Base-by-base conservation (phyloP, 2,329 filamentous ascomycete genomes). In the Phaeosphaeria sp. region DNA sequence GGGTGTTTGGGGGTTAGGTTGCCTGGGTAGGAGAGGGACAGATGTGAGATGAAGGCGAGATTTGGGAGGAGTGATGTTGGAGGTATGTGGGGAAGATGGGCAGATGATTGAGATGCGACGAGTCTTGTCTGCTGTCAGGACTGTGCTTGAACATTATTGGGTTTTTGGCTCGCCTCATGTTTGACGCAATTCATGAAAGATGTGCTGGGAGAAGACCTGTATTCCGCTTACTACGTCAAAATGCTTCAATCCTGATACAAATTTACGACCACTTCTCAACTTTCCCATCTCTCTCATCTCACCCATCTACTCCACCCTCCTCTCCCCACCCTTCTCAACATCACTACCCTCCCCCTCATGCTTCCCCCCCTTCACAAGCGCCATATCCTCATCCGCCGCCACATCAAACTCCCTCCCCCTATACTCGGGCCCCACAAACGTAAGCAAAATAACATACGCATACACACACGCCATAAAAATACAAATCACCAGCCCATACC, bases 381-480 rank as follows among this genome's bases (percentile, higher is more conserved):
- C 68, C 73, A 77, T 64, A 60, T 78, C 75, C 42, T 64, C 61
- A 61, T 78, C 75, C 9, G 67, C 67, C 22, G 62, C 67, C 3
- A 70, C 75, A 53, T 75, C 69, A 40, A 78, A 73, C 22, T 66
- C 58, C 47, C 66, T 60, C 0, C 72, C 71, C 60, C 80, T 74
- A 74, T 80, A 72, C 71, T 85, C 83, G 0, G 83, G 83, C 5
- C 90, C 90, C 2, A 91, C 44, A 9, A 91, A 74, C 0, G 88
- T 89, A 53, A 92, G 72, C 2, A 88, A 8, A 58, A 89, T 86
- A 5, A 83, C 79, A 71, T 88, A 89, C 1, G 79, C 84, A 66
- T 82, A 96, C 1, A 96, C 92, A 65, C 89, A 92, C 1, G 84
- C 93, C 90, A 97, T 93, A 78, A 97, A 96, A 71, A 96, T 95